phyloP scores from a whole-genome alignment of 768 basidiomycete species.

The Leccinum sublutescens region DNA sequence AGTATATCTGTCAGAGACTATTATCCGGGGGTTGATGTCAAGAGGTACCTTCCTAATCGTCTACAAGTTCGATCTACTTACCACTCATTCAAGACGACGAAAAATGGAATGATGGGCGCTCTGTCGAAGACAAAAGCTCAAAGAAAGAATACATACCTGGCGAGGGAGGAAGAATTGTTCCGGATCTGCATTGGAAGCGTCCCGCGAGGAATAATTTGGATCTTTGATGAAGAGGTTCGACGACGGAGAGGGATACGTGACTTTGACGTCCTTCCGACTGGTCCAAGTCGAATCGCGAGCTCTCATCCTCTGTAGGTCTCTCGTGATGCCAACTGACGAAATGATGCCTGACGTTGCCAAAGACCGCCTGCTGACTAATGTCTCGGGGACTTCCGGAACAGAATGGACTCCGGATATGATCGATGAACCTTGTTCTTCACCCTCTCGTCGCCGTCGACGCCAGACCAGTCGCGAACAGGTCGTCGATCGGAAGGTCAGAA shows the following conservation, averaged over 20 bases:
- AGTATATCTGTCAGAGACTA: too few species aligned
- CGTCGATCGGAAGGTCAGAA: too few species aligned
- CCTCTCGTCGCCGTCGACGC: constrained; percentile 43
- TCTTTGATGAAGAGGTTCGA: constrained; percentile 44
- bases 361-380: too few species aligned
- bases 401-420: too few species aligned
- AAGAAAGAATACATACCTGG: constrained; percentile 40
- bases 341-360: constrained; percentile 25
- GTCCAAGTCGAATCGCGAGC: constrained; percentile 32
- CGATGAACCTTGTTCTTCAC: too few species aligned
- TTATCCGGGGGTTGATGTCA: too few species aligned
- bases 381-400: too few species aligned
- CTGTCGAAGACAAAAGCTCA: constrained; percentile 49
- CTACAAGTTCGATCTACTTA: too few species aligned
- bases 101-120: constrained; percentile 56
- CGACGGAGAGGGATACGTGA: constrained; percentile 57
- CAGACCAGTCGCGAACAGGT: too few species aligned
- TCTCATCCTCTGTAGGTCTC: constrained; percentile 33
- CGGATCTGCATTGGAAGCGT: constrained; percentile 17
- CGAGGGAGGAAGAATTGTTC: constrained; percentile 41
- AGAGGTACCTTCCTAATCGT: too few species aligned
- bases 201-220: constrained; percentile 60
- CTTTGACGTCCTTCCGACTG: constrained; percentile 27
- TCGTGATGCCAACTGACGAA: constrained; percentile 57
- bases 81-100: constrained; percentile 40